Percentiles rank a stretch among this genome's conserved stretches.
These are phyloP conservation scores for Elymus sibiricus DNA, from an alignment of 176 grass and related monocot species.

Conservation along the genomic window DNA sequence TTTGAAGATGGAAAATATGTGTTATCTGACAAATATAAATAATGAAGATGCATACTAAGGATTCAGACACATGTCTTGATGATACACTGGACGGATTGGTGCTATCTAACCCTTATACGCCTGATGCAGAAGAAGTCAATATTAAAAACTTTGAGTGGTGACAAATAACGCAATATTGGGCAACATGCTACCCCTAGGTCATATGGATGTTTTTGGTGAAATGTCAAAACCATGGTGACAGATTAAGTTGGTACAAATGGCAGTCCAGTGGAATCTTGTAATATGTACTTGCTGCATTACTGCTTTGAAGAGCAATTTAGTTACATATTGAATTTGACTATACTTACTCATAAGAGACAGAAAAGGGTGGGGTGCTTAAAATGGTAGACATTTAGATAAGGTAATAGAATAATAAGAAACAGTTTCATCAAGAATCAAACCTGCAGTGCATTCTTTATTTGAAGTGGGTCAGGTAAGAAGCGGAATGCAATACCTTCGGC, in stretches of 20 bases:
- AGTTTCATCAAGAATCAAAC: constrained; percentile 34
- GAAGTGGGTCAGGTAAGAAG: constrained; percentile 95
- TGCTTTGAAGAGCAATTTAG: background rate
- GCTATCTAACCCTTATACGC: background rate
- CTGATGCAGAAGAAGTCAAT: background rate
- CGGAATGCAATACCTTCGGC: constrained; percentile 93
- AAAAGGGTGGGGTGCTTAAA: background rate
- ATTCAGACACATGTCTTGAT: background rate
- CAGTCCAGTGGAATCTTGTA: background rate
- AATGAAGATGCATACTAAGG: background rate
- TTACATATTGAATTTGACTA: background rate
- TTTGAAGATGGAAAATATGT: background rate
- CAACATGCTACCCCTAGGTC: background rate
- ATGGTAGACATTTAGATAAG: constrained; percentile 5
- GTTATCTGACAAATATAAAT: background rate
- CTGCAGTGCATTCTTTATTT: constrained; percentile 90
- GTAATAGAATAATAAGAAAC: constrained; percentile 19
- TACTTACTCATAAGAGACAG: background rate
- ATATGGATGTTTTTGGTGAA: background rate
- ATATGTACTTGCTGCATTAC: background rate
- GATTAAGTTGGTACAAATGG: background rate
- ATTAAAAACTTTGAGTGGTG: background rate
- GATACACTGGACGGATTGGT: background rate
- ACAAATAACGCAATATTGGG: background rate
- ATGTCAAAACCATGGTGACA: background rate